Evolutionary conservation across 805 yeast genomes (phyloP).

Genomic region (Tetrapisispora nanseiensis): DNA sequence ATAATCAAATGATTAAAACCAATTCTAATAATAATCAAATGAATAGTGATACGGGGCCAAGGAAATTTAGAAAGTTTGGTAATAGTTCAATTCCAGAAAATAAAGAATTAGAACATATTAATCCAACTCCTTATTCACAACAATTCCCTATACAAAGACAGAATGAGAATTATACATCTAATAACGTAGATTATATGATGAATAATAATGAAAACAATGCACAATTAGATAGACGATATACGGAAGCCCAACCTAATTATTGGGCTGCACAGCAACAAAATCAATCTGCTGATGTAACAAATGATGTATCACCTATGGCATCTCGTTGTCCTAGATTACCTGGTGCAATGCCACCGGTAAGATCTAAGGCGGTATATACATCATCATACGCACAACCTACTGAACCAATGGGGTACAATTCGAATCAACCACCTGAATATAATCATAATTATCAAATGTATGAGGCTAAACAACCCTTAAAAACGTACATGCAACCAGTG

Average conservation of each 20-base stretch:
- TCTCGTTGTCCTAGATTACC: not conserved
- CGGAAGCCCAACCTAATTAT: not conserved
- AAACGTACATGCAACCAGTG: not conserved
- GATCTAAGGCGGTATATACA: not conserved
- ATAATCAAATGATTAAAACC: not conserved
- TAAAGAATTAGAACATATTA: not conserved
- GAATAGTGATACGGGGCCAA: not conserved
- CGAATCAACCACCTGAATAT: not conserved
- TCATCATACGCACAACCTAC: not conserved
- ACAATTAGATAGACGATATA: not conserved
- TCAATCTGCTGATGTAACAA: not conserved
- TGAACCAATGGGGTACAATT: not conserved
- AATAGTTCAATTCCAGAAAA: not conserved
- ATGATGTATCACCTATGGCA: not conserved
- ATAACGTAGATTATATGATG: not conserved
- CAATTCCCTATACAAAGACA: not conserved
- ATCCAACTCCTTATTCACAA: not conserved
- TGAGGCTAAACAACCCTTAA: not conserved
- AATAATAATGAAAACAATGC: not conserved
- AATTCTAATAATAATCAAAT: not conserved
- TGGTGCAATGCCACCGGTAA: not conserved
- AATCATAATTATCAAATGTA: not conserved
- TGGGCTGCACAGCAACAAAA: not conserved
- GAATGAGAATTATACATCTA: not conserved
- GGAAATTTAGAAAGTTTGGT: not conserved